phyloP scores from a whole-genome alignment of 129 eudicot species.

The Flaveria linearis region DNA sequence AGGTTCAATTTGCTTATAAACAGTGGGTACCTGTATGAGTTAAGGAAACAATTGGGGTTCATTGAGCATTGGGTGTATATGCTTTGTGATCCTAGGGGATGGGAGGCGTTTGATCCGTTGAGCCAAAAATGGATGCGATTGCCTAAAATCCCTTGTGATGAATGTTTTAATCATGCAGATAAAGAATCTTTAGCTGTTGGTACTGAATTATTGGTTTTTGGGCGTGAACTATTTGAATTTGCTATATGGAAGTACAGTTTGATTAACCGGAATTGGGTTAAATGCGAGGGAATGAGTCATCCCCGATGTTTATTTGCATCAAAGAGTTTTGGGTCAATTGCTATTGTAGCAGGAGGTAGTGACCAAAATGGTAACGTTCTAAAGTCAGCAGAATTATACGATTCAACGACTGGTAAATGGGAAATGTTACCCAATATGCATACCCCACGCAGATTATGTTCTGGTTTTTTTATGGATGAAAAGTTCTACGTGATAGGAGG shows the following conservation, averaged over 20 bases:
- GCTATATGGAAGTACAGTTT: conserved; percentile 71
- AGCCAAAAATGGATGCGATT: conserved; percentile 60
- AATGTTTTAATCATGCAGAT: conserved; percentile 59
- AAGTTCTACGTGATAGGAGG: conserved; percentile 78
- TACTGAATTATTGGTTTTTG: conserved; percentile 61
- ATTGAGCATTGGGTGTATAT: conserved; percentile 80
- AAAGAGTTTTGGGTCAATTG: conserved; percentile 54
- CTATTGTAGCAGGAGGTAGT: conserved; percentile 77
- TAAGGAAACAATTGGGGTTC: conserved; percentile 54
- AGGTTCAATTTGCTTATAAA: conserved; percentile 49
- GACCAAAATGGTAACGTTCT: conserved; percentile 58
- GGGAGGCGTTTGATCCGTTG: conserved; percentile 70
- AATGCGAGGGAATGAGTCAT: conserved; percentile 56
- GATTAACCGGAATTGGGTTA: conserved; percentile 44
- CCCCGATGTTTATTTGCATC: conserved; percentile 80
- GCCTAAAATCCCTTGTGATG: conserved; percentile 67
- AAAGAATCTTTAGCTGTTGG: conserved; percentile 71
- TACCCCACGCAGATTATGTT: conserved; percentile 56
- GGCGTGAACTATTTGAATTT: conserved; percentile 60
- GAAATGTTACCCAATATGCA: conserved; percentile 64
- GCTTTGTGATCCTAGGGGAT: conserved; percentile 73
- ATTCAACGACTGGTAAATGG: conserved; percentile 58
- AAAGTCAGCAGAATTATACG: conserved; percentile 64
- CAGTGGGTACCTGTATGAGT: conserved; percentile 56
- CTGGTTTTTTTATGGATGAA: conserved; percentile 68